Evolutionary conservation across 495 filamentous ascomycete species (phyloP).

Genomic region (Poronia punctata): DNA sequence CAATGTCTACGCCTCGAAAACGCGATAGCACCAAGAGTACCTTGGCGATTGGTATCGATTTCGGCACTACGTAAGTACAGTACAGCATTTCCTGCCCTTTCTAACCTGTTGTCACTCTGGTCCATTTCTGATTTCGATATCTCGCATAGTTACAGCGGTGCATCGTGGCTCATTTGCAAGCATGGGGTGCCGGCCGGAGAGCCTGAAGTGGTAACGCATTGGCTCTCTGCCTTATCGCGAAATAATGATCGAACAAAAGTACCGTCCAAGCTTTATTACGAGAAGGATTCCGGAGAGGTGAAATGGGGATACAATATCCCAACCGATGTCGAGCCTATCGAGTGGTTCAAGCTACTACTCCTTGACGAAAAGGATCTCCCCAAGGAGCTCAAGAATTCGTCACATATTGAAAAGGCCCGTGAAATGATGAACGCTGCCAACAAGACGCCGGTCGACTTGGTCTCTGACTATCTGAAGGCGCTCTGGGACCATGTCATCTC

Average conservation of each 20-base stretch:
- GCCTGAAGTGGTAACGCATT: not conserved
- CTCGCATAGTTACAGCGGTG: conserved; percentile 11
- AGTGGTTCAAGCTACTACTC: conserved; percentile 30
- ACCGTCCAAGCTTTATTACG: not conserved
- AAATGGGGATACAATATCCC: conserved; percentile 23
- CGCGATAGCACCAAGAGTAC: not conserved
- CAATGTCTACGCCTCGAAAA: too few species aligned
- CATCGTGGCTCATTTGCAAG: conserved; percentile 4
- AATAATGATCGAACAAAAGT: conserved; percentile 17
- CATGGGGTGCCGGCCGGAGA: not conserved
- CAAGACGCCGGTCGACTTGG: conserved; percentile 12
- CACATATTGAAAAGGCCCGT: conserved; percentile 4
- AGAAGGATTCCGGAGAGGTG: not conserved
- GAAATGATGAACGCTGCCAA: not conserved
- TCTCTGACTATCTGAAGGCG: conserved; percentile 17
- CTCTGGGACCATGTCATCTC: conserved; percentile 19
- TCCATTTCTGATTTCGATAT: too few species aligned
- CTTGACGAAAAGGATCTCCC: conserved; percentile 19
- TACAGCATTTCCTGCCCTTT: not conserved
- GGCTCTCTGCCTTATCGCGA: conserved; percentile 5
- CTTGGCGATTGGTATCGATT: conserved; percentile 15
- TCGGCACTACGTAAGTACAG: conserved; percentile 18
- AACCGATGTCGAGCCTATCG: conserved; percentile 5
- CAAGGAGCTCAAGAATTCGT: conserved; percentile 2
- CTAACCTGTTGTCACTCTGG: too few species aligned